phyloP scores from a whole-genome alignment of 2,329 filamentous ascomycete species.

The Hypoxylon sp. region DNA sequence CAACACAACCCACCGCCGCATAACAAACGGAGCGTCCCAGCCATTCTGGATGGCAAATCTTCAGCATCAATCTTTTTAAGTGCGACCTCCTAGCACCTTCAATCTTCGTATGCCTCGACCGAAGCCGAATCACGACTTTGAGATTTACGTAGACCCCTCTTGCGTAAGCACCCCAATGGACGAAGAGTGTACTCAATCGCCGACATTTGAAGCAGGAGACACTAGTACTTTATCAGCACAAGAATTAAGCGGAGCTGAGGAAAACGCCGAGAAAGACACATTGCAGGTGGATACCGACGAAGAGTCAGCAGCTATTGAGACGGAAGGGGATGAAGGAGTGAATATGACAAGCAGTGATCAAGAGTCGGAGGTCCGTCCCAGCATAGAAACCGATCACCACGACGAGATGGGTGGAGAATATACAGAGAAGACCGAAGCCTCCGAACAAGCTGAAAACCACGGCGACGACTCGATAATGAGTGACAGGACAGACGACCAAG shows the following conservation, averaged over 20 bases:
- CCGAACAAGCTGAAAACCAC: conserved; percentile 64
- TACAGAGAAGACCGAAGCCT: conserved; percentile 64
- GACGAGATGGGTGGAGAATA: conserved; percentile 27
- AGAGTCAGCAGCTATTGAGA: conserved; percentile 19
- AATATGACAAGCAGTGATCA: conserved; percentile 21
- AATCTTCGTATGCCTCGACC: conserved; percentile 48
- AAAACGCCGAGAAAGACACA: background rate
- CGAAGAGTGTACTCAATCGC: conserved; percentile 51
- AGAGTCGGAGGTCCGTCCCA: conserved; percentile 40
- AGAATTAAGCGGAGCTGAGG: background rate
- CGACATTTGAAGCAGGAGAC: conserved; percentile 33
- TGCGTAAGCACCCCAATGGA: conserved; percentile 61
- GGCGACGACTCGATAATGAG: conserved; percentile 53
- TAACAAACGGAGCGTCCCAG: conserved; percentile 28
- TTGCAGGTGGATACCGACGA: background rate
- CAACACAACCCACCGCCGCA: conserved; percentile 25
- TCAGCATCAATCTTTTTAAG: conserved; percentile 7
- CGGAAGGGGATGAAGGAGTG: conserved; percentile 7
- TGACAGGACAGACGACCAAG: conserved; percentile 51
- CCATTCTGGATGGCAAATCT: conserved; percentile 3
- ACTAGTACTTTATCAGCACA: conserved; percentile 22
- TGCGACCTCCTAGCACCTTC: conserved; percentile 4
- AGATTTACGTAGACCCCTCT: conserved; percentile 65
- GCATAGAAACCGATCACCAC: conserved; percentile 45
- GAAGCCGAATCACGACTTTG: conserved; percentile 60